Conservation (phyloP, 2,329 filamentous ascomycete species). For the Fusarium pseudonygamai region DNA sequence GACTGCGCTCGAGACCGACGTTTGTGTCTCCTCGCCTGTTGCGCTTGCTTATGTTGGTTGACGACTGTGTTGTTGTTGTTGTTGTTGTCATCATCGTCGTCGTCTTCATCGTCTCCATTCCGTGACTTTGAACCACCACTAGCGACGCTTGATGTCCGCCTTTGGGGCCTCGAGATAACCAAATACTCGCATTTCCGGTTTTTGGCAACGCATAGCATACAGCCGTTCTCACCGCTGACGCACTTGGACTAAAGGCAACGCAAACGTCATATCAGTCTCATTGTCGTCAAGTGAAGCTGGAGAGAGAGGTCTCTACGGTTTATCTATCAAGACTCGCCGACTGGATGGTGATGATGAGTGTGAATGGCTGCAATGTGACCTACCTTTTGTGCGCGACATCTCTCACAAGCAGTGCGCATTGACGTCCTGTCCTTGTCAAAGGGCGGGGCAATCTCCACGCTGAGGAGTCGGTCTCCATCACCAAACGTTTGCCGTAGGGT, state of each 20-base stretch:
- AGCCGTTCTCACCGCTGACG: not conserved
- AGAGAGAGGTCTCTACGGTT: not conserved
- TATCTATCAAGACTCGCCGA: not conserved
- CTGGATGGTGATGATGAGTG: not conserved
- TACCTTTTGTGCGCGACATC: not conserved
- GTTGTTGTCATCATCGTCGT: fast-evolving
- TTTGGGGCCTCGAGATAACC: not conserved
- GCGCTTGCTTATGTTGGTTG: not conserved
- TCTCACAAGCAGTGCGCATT: not conserved
- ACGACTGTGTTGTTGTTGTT: not conserved
- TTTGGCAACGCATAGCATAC: not conserved
- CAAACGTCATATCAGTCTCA: not conserved
- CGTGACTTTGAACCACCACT: not conserved
- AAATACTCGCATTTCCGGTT: not conserved
- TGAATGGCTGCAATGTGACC: not conserved
- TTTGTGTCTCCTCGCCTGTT: not conserved
- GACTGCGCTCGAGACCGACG: not conserved
- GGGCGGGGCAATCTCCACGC: not conserved
- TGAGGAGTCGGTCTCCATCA: not conserved
- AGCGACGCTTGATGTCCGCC: not conserved
- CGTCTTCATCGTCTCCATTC: not conserved
- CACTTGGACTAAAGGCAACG: not conserved
- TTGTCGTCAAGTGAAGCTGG: not conserved
- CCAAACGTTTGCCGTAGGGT: not conserved
- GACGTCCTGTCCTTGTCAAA: not conserved